These are phyloP conservation scores for Annulohypoxylon truncatum DNA, from an alignment of 2,329 filamentous ascomycete species.

Conservation along the genomic window DNA sequence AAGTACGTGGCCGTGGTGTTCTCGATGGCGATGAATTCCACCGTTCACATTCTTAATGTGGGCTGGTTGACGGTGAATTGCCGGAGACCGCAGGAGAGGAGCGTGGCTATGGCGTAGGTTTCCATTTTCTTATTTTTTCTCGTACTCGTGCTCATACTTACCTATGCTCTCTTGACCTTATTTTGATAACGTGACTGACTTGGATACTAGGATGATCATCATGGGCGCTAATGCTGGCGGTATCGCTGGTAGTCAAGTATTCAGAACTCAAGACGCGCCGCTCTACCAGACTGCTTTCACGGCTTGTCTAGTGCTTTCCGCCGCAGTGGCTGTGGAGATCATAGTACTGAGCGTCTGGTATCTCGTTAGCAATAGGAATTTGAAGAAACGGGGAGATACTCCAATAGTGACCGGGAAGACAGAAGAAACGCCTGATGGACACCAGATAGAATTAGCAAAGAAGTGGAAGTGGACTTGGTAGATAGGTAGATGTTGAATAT, in stretches of 20 bases:
- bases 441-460: slow-evolving; percentile 36
- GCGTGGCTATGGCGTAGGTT: slow-evolving; percentile 49
- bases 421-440: slow-evolving; percentile 34
- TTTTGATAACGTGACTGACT: slow-evolving; percentile 12
- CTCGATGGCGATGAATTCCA: slow-evolving; percentile 44
- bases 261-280: slow-evolving; percentile 47
- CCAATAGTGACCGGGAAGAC: slow-evolving; percentile 32
- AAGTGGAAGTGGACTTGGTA: slow-evolving; percentile 47
- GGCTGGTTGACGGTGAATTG: slow-evolving; percentile 49
- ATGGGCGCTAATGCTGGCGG: slow-evolving; percentile 46
- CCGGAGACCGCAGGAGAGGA: slow-evolving; percentile 44
- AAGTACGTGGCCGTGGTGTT: slow-evolving; percentile 45
- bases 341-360: slow-evolving; percentile 40
- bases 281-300: slow-evolving; percentile 45
- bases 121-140: neutral
- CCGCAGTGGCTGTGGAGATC: slow-evolving; percentile 34
- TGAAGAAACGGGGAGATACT: slow-evolving; percentile 30
- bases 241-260: slow-evolving; percentile 46
- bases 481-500: neutral
- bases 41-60: slow-evolving; percentile 50
- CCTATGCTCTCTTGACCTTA: neutral
- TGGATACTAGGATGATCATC: slow-evolving; percentile 46
- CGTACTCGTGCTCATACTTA: no score
- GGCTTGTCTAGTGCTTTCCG: slow-evolving; percentile 41
- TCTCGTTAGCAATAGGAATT: slow-evolving; percentile 40